These are phyloP conservation scores for Pythium brassicae DNA, from an alignment of 352 stramenopile genomes.

Conservation along the genomic window DNA sequence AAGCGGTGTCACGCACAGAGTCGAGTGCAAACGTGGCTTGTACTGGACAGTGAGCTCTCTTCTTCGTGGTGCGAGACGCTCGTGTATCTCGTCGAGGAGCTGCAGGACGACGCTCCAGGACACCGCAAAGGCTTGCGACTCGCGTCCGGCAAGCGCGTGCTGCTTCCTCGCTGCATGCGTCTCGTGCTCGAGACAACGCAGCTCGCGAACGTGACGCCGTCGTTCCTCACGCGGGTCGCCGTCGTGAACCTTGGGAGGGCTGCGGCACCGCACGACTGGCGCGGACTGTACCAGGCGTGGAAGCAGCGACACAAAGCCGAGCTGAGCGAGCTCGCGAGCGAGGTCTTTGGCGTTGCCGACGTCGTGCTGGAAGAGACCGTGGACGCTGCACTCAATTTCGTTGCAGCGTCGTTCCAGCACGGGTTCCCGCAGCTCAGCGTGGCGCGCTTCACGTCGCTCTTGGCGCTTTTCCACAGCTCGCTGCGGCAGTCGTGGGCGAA, in stretches of 20 bases:
- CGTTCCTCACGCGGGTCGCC: constrained; percentile 43
- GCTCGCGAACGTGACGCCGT: constrained; percentile 40
- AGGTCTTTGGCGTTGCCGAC: constrained; percentile 42
- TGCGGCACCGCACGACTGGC: constrained; percentile 12
- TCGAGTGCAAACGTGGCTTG: constrained; percentile 44
- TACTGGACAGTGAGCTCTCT: constrained; percentile 60
- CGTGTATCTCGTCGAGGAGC: constrained; percentile 26
- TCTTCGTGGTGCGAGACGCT: constrained; percentile 45
- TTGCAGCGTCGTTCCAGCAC: constrained; percentile 30
- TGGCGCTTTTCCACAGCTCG: constrained; percentile 50
- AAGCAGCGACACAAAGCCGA: constrained; percentile 23
- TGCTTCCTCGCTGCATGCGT: constrained; percentile 28
- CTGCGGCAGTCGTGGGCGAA: constrained; percentile 54
- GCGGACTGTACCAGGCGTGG: constrained; percentile 37
- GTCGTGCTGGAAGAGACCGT: constrained; percentile 37
- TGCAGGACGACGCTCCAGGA: constrained; percentile 9
- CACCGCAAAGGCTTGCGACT: constrained; percentile 28
- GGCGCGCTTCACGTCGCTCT: constrained; percentile 18
- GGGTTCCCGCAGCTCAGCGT: constrained; percentile 11
- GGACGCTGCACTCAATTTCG: constrained; percentile 37
- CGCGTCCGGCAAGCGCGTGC: constrained; percentile 29
- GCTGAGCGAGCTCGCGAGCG: constrained; percentile 24
- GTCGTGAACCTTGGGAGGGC: constrained; percentile 27
- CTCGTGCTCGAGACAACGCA: constrained; percentile 55
- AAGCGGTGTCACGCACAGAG: constrained; percentile 23